Base-by-base conservation (phyloP, 176 grass and related monocot genomes). In the Eragrostis nindensis region DNA sequence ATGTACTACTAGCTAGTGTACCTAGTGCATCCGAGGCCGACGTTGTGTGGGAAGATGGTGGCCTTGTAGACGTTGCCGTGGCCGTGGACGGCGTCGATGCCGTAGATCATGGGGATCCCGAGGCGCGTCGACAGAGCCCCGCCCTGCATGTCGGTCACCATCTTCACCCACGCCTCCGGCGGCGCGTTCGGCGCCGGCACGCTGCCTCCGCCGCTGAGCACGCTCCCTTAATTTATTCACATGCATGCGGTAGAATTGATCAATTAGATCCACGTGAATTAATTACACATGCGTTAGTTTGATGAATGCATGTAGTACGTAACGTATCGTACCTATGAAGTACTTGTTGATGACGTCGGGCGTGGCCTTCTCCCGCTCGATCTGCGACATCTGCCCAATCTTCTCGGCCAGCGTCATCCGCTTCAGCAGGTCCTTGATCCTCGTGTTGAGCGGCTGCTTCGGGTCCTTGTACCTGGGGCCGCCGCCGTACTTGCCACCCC, bases 71-170 rank as follows among this genome's bases (percentile, higher is more conserved):
- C 92, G 57, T 98, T 94, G 85, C 91, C 91, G 66, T 98, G 84
- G 6, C 95, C 95, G 54, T 98, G 95, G 63, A 93, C 90, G 29
- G 95, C 95, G 73, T 98, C 95, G 65, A 98, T 93, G 61, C 95
- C 92, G 78, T 94, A 98, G 50, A 98, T 92, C 92, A 98, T 94
- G 8, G 94, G 94, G 75, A 97, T 94, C 9, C 85, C 89, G 2
- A 94, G 85, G 6, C 94, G 89, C 5, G 0, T 87, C 90, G 25
- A 87, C 27, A 0, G 90, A 83, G 0, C 26, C 90, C 22, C 56
- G 19, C 68, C 14, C 69, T 92, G 90, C 46, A 90, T 82, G 0
- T 76, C 87, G 36, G 78, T 84, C 26, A 92, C 79, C 90, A 90
- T 89, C 30, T n/a, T 38, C 79, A 83, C 63, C 90, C 90, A 92